Conservation (phyloP, 2,329 filamentous ascomycete species). For the Claviceps sp. region DNA sequence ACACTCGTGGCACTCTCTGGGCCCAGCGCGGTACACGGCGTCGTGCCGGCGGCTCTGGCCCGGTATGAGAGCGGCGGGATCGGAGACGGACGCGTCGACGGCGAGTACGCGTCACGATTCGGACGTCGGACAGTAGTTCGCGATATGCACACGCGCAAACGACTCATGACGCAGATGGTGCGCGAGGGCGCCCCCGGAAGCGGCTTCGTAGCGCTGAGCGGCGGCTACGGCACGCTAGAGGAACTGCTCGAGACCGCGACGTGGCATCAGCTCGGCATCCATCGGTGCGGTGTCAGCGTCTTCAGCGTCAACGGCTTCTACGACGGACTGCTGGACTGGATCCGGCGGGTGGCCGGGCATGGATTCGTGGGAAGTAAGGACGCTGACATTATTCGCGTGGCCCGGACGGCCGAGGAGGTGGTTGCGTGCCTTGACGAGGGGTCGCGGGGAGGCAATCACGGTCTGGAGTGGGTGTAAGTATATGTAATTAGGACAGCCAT, state of each 20-base stretch:
- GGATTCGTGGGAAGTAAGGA: constrained; percentile 50
- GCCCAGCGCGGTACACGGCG: constrained; percentile 70
- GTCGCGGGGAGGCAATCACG: neutral
- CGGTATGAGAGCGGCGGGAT: constrained; percentile 57
- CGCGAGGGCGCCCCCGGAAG: constrained; percentile 67
- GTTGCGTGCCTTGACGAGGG: neutral
- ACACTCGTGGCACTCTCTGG: constrained; percentile 73
- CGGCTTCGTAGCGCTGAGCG: constrained; percentile 79
- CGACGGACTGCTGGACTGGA: constrained; percentile 72
- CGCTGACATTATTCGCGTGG: neutral
- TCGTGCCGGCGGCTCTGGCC: constrained; percentile 77
- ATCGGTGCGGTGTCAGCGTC: constrained; percentile 61
- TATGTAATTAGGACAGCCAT: neutral
- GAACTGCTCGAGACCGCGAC: constrained; percentile 81
- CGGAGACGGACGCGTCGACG: constrained; percentile 18
- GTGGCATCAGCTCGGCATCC: constrained; percentile 93
- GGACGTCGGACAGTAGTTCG: constrained; percentile 75
- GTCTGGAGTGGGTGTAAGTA: neutral
- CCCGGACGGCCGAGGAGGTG: neutral
- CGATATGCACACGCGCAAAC: constrained; percentile 92
- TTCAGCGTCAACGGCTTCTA: constrained; percentile 84
- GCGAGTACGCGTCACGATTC: constrained; percentile 43
- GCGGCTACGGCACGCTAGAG: constrained; percentile 87
- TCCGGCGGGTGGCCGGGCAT: constrained; percentile 55
- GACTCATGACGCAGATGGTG: constrained; percentile 79